A percentile compares a stretch with the other conserved stretches of the same genome.
Evolutionary conservation across 805 yeast species (phyloP).

Genomic region (Zygosaccharomyces rouxii): DNA sequence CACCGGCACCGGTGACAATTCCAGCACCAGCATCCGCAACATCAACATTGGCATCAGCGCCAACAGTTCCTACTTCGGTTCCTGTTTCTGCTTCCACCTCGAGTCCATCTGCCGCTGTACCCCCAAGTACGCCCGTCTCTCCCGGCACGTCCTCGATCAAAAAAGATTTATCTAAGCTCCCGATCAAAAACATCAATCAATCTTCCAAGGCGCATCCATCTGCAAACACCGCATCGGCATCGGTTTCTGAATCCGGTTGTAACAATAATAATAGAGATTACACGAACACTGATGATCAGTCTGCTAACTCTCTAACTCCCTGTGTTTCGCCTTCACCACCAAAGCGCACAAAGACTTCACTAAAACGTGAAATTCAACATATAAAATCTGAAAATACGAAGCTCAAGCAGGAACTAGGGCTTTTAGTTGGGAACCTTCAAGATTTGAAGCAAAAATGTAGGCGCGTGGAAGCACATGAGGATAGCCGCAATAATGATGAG

Average conservation of each 20-base stretch:
- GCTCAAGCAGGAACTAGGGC: slow-evolving; percentile 25
- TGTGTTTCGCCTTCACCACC: slow-evolving; percentile 4
- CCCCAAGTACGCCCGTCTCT: background rate
- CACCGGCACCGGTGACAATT: too few relatives aligned
- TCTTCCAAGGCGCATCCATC: background rate
- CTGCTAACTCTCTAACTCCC: background rate
- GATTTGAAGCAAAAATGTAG: slow-evolving; percentile 21
- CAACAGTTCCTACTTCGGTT: background rate
- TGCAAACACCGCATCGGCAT: background rate
- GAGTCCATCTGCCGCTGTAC: background rate
- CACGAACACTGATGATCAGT: slow-evolving; percentile 3
- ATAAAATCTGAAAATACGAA: slow-evolving; percentile 24
- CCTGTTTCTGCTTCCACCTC: background rate
- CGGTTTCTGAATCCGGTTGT: background rate
- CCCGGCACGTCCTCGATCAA: slow-evolving; percentile 2
- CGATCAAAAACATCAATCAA: slow-evolving; percentile 7
- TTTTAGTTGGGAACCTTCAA: slow-evolving; percentile 24
- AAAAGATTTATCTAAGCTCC: slow-evolving; percentile 7
- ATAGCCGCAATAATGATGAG: background rate
- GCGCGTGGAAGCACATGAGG: slow-evolving; percentile 4
- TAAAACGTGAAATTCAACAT: slow-evolving; percentile 25
- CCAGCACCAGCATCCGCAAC: background rate
- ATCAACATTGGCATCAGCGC: background rate
- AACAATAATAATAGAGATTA: slow-evolving; percentile 2
- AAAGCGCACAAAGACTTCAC: slow-evolving; percentile 15